These are phyloP conservation scores for Pseudognaphalium luteoalbum DNA, from an alignment of 129 eudicot species.

Conservation along the genomic window DNA sequence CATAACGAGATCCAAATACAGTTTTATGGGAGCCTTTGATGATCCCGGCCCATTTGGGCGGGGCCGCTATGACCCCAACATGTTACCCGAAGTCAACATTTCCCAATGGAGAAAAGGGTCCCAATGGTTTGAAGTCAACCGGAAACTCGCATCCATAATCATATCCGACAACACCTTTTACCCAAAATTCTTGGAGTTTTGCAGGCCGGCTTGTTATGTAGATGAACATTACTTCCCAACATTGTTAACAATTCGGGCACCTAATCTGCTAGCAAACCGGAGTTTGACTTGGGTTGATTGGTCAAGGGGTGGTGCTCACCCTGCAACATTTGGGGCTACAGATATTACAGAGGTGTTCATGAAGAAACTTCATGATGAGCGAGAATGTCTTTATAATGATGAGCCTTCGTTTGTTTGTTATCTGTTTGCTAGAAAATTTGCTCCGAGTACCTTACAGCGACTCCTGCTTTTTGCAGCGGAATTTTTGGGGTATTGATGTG, in stretches of 20 bases:
- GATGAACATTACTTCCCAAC: constrained; percentile 77
- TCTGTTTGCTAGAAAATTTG: constrained; percentile 84
- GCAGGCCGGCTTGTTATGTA: constrained; percentile 67
- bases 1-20: constrained; percentile 58
- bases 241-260: constrained; percentile 49
- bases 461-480: constrained; percentile 54
- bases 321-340: constrained; percentile 57
- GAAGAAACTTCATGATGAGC: constrained; percentile 51
- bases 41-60: constrained; percentile 88
- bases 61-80: constrained; percentile 73
- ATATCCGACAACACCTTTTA: constrained; percentile 64
- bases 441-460: constrained; percentile 77
- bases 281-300: constrained; percentile 73
- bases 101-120: constrained; percentile 94
- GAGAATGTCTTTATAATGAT: constrained; percentile 57
- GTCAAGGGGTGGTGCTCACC: constrained; percentile 75
- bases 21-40: constrained; percentile 88
- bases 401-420: constrained; percentile 46
- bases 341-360: constrained; percentile 59
- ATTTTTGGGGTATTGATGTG: constrained; percentile 56
- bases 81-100: constrained; percentile 86
- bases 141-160: constrained; percentile 63
- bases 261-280: constrained; percentile 53
- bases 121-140: constrained; percentile 90
- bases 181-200: constrained; percentile 70